These are phyloP conservation scores for Tricholoma sp. DNA, from an alignment of 768 basidiomycete species.

Conservation along the genomic window DNA sequence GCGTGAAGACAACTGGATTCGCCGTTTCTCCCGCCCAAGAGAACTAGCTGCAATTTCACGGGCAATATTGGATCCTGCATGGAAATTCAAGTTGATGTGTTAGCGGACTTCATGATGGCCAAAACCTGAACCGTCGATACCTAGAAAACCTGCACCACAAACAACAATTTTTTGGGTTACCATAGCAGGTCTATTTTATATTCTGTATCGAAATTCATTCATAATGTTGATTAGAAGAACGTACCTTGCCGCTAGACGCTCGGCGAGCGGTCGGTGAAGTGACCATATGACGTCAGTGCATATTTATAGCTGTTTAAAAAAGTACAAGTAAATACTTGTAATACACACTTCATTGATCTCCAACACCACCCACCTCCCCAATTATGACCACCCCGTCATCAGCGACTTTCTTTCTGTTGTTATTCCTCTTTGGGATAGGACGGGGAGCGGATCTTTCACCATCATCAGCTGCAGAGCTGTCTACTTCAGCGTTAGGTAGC, in stretches of 20 bases:
- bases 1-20: slow-evolving; percentile 57
- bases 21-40: slow-evolving; percentile 24
- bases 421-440: slow-evolving; percentile 13
- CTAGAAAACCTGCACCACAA: slow-evolving; percentile 59
- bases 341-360: not conserved
- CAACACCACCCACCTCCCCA: slow-evolving; percentile 30
- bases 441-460: slow-evolving; percentile 6
- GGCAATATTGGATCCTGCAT: slow-evolving; percentile 54
- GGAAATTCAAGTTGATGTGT: not conserved
- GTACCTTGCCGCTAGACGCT: not conserved
- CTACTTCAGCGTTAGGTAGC: slow-evolving; percentile 19
- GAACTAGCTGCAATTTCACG: slow-evolving; percentile 37
- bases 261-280: not conserved
- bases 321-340: not conserved
- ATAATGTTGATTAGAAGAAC: not conserved
- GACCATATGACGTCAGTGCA: not conserved
- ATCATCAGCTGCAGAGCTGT: slow-evolving; percentile 11
- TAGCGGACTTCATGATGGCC: not conserved
- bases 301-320: slow-evolving; percentile 1
- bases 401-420: slow-evolving; percentile 21
- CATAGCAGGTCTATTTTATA: not conserved
- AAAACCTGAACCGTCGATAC: slow-evolving; percentile 25
- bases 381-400: slow-evolving; percentile 34
- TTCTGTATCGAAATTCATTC: not conserved
- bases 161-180: slow-evolving; percentile 36